Evolutionary conservation across 495 filamentous ascomycete species (phyloP).

Genomic region (Lasiosphaeris hirsuta): DNA sequence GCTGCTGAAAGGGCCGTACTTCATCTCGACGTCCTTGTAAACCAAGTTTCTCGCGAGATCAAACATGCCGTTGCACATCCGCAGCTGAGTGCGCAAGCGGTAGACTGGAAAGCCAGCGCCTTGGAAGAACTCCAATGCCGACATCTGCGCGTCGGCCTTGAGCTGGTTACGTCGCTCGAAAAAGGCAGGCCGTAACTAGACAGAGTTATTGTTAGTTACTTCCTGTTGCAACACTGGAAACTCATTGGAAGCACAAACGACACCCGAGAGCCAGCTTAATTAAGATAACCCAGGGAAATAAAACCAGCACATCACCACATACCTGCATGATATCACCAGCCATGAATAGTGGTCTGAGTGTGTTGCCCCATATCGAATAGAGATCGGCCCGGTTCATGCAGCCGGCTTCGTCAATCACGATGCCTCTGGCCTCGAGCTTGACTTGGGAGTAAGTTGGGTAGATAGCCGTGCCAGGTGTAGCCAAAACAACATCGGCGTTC

Average conservation of each 20-base stretch:
- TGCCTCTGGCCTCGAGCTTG: conserved; percentile 10
- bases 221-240: too few species aligned
- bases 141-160: not conserved
- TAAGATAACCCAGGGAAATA: too few species aligned
- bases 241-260: too few species aligned
- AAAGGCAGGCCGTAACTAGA: conserved; percentile 7
- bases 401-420: conserved; percentile 24
- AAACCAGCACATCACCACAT: too few species aligned
- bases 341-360: conserved; percentile 9
- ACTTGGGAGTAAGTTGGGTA: not conserved
- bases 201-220: too few species aligned
- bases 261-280: too few species aligned
- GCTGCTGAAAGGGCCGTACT: not conserved
- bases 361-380: conserved; percentile 16
- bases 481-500: conserved; percentile 4
- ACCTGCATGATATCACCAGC: conserved; percentile 5
- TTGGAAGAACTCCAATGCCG: not conserved
- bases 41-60: not conserved
- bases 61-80: not conserved
- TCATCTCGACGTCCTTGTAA: not conserved
- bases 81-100: not conserved
- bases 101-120: not conserved
- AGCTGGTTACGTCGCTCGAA: not conserved
- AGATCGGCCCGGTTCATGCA: conserved; percentile 15
- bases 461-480: conserved; percentile 4